phyloP scores from a whole-genome alignment of 2,329 filamentous ascomycete species.

The Ophiostoma australiae region DNA sequence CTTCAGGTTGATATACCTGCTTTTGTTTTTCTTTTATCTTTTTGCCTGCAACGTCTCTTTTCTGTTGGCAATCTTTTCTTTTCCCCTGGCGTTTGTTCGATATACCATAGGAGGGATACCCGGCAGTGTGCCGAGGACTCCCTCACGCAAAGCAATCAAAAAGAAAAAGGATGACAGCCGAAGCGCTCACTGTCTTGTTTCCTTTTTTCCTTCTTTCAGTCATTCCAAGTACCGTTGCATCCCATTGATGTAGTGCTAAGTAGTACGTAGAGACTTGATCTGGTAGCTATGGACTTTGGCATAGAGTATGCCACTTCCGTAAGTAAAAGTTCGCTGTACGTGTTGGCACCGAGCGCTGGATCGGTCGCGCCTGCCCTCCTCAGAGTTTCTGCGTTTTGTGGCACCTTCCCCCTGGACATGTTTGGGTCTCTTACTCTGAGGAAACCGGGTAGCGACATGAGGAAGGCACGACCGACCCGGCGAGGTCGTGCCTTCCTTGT shows the following conservation, averaged over 20 bases:
- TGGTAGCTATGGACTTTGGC: no score
- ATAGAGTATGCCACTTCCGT: no score
- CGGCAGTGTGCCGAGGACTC: slow-evolving; percentile 5
- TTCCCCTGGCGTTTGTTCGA: slow-evolving; percentile 8
- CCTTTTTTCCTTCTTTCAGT: slow-evolving; percentile 4
- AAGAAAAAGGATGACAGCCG: slow-evolving; percentile 17
- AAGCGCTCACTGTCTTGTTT: slow-evolving; percentile 16
- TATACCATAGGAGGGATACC: slow-evolving; percentile 2
- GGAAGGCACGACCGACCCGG: neutral
- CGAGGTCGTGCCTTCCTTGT: neutral
- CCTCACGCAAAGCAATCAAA: slow-evolving; percentile 14
- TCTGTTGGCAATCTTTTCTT: neutral
- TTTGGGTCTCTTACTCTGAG: neutral
- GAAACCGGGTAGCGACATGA: neutral
- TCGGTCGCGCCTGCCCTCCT: neutral
- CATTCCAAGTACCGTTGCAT: neutral
- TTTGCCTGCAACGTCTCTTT: neutral
- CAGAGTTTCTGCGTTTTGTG: neutral
- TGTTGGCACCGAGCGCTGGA: neutral
- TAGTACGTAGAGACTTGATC: neutral
- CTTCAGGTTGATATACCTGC: neutral
- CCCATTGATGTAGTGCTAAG: neutral
- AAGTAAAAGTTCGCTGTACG: neutral
- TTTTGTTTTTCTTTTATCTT: neutral
- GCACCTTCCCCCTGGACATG: slow-evolving; percentile 3